Evolutionary conservation across 2,329 filamentous ascomycete species (phyloP).

Genomic region (Aspergillus carbonarius): DNA sequence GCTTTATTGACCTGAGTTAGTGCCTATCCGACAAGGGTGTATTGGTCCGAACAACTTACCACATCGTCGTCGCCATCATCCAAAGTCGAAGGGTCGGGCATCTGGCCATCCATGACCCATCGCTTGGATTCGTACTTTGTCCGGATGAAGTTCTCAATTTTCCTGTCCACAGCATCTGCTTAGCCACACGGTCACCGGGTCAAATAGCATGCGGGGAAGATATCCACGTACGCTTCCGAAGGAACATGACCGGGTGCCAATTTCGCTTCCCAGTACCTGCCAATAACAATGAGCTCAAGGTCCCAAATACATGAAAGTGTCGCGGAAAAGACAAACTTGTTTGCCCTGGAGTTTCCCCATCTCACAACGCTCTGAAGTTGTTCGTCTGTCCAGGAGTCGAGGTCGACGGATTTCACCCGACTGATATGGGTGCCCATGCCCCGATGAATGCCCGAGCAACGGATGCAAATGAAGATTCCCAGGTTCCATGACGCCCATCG

Average conservation of each 20-base stretch:
- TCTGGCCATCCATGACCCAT: slow-evolving; percentile 98
- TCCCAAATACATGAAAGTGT: slow-evolving; percentile 1
- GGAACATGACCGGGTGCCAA: slow-evolving; percentile 86
- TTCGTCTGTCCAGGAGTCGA: slow-evolving; percentile 98
- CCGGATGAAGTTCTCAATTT: slow-evolving; percentile 99
- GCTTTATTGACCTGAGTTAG: slow-evolving; percentile 42
- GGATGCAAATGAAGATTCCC: slow-evolving; percentile 95
- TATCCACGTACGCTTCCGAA: slow-evolving; percentile 67
- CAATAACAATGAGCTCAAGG: slow-evolving; percentile 12
- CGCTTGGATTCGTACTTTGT: slow-evolving; percentile 99
- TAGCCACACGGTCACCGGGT: slow-evolving; percentile 6
- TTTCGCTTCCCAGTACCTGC: slow-evolving; percentile 88
- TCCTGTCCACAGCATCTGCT: slow-evolving; percentile 46
- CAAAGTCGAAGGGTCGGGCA: slow-evolving; percentile 86
- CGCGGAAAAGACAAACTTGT: slow-evolving; percentile 63
- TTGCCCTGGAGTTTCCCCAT: slow-evolving; percentile 95
- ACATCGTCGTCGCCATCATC: slow-evolving; percentile 87
- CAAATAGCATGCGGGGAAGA: not conserved
- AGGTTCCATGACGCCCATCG: slow-evolving; percentile 99
- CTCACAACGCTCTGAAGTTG: slow-evolving; percentile 89
- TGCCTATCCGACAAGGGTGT: not conserved
- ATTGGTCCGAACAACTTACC: slow-evolving; percentile 49
- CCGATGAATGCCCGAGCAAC: slow-evolving; percentile 96
- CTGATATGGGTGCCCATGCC: slow-evolving; percentile 99
- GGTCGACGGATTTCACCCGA: slow-evolving; percentile 94